These are phyloP conservation scores for Rhizoclosmatium sp. DNA, from an alignment of 192 early-diverging fungal species.

Conservation along the genomic window DNA sequence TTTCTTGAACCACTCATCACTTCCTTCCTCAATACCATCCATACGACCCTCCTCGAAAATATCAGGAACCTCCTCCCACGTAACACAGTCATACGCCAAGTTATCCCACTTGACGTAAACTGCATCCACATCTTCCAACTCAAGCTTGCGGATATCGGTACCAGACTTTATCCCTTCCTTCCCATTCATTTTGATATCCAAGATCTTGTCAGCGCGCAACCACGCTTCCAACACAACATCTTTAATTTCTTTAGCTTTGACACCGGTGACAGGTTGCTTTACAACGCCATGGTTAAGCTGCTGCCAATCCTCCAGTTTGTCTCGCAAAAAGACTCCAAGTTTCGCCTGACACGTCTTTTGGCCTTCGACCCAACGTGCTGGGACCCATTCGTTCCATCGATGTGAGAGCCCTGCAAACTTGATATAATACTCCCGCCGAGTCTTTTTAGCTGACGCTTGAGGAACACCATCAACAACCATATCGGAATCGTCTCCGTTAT, in stretches of 20 bases:
- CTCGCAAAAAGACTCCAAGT: constrained; percentile 39
- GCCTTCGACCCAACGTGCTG: constrained; percentile 48
- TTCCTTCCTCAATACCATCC: not conserved
- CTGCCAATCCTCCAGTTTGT: constrained; percentile 27
- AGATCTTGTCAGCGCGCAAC: constrained; percentile 43
- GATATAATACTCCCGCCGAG: constrained; percentile 49
- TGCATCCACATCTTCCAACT: constrained; percentile 51
- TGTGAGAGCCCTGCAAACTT: constrained; percentile 50
- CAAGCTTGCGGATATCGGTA: constrained; percentile 17
- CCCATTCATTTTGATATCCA: constrained; percentile 40
- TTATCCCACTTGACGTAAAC: constrained; percentile 75
- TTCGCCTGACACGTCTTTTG: constrained; percentile 28
- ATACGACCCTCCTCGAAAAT: not conserved
- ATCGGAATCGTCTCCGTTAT: not conserved
- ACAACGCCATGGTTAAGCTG: not conserved
- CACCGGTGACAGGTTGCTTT: not conserved
- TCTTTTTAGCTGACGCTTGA: not conserved
- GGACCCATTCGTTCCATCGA: constrained; percentile 54
- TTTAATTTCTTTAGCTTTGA: constrained; percentile 37
- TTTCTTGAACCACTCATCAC: constrained; percentile 45
- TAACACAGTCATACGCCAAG: constrained; percentile 59
- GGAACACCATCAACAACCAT: not conserved
- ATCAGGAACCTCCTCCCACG: constrained; percentile 35
- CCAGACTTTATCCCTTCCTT: constrained; percentile 1
- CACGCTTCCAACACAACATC: constrained; percentile 41